phyloP scores from a whole-genome alignment of 768 basidiomycete genomes.

The Tylopilus vinaceipallidus region DNA sequence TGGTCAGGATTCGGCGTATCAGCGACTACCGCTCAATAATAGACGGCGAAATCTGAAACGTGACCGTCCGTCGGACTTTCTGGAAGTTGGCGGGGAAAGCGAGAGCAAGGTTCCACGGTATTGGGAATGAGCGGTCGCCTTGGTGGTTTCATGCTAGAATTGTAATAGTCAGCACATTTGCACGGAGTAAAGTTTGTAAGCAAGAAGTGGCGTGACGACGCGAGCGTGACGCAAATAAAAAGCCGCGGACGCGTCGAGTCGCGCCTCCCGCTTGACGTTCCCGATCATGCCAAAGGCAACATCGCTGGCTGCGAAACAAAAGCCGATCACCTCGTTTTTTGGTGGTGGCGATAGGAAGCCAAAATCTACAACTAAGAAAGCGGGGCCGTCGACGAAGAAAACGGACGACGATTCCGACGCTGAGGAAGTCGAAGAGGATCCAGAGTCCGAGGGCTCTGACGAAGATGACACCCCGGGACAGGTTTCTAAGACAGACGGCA shows the following conservation, averaged over 20 bases:
- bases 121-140: conserved; percentile 56
- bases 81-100: conserved; percentile 65
- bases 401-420: conserved; percentile 30
- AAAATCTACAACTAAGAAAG: conserved; percentile 26
- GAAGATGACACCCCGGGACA: conserved; percentile 32
- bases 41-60: conserved; percentile 75
- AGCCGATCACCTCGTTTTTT: conserved; percentile 57
- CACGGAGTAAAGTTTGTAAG: conserved; percentile 15
- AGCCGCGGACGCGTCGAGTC: conserved; percentile 14
- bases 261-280: not conserved
- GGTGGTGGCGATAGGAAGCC: conserved; percentile 32
- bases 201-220: conserved; percentile 16
- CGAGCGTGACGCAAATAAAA: conserved; percentile 27
- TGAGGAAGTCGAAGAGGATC: conserved; percentile 36
- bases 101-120: conserved; percentile 69
- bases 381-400: conserved; percentile 31
- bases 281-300: conserved; percentile 50
- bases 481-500: conserved; percentile 37
- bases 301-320: conserved; percentile 45
- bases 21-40: conserved; percentile 79
- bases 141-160: not conserved
- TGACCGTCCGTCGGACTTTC: conserved; percentile 80
- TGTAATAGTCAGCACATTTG: conserved; percentile 2
- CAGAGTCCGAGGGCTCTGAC: conserved; percentile 32
- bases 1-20: conserved; percentile 82